A percentile compares a stretch with the other conserved stretches of the same genome.
Conservation (phyloP, 805 yeast species). For the Huiozyma naganishii region DNA sequence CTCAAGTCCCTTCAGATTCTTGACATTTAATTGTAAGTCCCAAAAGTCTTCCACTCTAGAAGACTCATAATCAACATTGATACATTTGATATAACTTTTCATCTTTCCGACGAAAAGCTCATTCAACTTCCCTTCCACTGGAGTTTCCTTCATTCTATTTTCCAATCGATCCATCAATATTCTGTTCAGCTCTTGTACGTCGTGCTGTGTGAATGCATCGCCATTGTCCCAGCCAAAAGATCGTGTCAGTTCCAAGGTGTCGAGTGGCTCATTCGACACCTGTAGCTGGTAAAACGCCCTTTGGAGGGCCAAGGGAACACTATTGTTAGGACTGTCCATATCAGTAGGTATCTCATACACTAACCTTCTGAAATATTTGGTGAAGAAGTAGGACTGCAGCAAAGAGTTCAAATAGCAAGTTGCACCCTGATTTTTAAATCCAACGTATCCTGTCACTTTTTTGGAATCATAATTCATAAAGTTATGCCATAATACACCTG, state of each 20-base stretch:
- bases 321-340: constrained; percentile 37
- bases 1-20: constrained; percentile 58
- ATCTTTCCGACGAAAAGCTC: constrained; percentile 91
- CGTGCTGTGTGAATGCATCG: constrained; percentile 96
- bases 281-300: constrained; percentile 74
- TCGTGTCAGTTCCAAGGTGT: constrained; percentile 75
- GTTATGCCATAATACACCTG: constrained; percentile 92
- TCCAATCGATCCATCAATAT: constrained; percentile 92
- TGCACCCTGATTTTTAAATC: constrained; percentile 94
- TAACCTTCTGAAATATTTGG: constrained; percentile 67
- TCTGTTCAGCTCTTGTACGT: constrained; percentile 92
- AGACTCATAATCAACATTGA: constrained; percentile 87
- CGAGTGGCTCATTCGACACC: constrained; percentile 64
- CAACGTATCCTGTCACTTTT: constrained; percentile 80
- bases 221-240: constrained; percentile 96
- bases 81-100: constrained; percentile 89
- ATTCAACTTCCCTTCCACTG: constrained; percentile 62
- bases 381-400: constrained; percentile 81
- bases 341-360: constrained; percentile 87
- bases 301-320: constrained; percentile 80
- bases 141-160: constrained; percentile 79
- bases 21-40: constrained; percentile 95
- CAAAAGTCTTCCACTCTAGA: constrained; percentile 90
- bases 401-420: constrained; percentile 93
- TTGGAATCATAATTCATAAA: constrained; percentile 79